Percentiles rank a stretch among this genome's conserved stretches.
phyloP scores from a whole-genome alignment of 306 rosid genomes.

The Cucumis sativus region DNA sequence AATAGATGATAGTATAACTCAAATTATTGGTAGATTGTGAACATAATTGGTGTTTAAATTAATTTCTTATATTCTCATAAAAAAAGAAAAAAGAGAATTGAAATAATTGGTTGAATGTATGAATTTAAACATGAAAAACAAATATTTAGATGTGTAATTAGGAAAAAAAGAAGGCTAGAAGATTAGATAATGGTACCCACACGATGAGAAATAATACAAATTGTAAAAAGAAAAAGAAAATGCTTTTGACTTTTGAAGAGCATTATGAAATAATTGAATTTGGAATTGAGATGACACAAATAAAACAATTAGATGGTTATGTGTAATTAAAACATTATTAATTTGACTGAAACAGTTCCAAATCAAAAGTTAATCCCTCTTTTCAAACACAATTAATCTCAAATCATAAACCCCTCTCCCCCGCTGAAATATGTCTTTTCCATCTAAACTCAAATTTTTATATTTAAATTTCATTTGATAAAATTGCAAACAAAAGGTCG shows the following conservation, averaged over 20 bases:
- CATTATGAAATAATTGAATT: neutral
- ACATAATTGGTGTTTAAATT: too few relatives aligned
- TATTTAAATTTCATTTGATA: neutral
- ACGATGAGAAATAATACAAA: neutral
- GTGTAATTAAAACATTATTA: neutral
- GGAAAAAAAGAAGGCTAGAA: neutral
- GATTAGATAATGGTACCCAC: neutral
- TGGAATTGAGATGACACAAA: neutral
- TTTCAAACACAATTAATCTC: neutral
- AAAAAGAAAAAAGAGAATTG: too few relatives aligned
- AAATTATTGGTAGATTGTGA: too few relatives aligned
- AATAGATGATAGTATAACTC: too few relatives aligned
- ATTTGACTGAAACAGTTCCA: neutral
- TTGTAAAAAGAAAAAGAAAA: neutral
- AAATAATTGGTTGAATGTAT: too few relatives aligned
- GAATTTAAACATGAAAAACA: too few relatives aligned
- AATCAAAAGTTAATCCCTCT: neutral
- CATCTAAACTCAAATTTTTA: neutral
- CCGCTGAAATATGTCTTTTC: neutral
- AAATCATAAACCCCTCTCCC: neutral
- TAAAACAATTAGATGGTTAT: neutral
- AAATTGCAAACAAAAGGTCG: too few relatives aligned
- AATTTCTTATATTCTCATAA: too few relatives aligned
- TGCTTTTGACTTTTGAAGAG: neutral
- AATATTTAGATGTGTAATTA: neutral